Evolutionary conservation across 164 flowering plant species (phyloP).

Genomic region (Houttuynia cordata): DNA sequence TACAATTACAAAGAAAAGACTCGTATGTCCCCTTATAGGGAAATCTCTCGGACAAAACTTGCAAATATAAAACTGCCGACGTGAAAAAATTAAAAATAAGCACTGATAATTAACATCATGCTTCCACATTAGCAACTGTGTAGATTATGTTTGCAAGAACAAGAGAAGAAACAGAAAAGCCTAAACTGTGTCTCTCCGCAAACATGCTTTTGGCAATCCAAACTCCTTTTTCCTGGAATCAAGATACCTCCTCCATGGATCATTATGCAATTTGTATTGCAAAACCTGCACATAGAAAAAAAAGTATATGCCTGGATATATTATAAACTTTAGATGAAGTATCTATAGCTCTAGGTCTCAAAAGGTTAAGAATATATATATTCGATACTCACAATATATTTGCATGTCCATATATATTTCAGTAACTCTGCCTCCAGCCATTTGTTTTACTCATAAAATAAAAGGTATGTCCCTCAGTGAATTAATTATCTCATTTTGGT

Average conservation of each 20-base stretch:
- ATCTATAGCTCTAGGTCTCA: not conserved
- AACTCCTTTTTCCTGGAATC: conserved; percentile 32
- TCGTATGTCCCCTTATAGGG: not conserved
- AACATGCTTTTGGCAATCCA: conserved; percentile 60
- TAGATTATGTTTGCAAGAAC: too few relatives aligned
- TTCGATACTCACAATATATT: too few relatives aligned
- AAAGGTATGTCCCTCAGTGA: too few relatives aligned
- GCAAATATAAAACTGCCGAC: not conserved
- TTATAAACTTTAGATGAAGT: not conserved
- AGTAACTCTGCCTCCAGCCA: too few relatives aligned
- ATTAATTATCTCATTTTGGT: too few relatives aligned
- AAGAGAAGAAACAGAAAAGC: too few relatives aligned
- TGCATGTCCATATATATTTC: too few relatives aligned
- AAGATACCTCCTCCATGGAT: conserved; percentile 67
- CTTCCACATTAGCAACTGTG: not conserved
- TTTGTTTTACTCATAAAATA: too few relatives aligned
- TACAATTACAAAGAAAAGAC: too few relatives aligned
- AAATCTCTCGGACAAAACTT: not conserved
- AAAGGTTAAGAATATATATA: not conserved
- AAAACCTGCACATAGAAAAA: conserved; percentile 32
- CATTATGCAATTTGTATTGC: conserved; percentile 83
- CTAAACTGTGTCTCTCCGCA: conserved; percentile 8
- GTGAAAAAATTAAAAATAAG: not conserved
- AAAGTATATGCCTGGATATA: not conserved
- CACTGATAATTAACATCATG: too few relatives aligned